Percentiles rank a stretch among this genome's conserved stretches.
Evolutionary conservation across 495 filamentous ascomycete genomes (phyloP).

Genomic region (Clavariopsis aquatica): DNA sequence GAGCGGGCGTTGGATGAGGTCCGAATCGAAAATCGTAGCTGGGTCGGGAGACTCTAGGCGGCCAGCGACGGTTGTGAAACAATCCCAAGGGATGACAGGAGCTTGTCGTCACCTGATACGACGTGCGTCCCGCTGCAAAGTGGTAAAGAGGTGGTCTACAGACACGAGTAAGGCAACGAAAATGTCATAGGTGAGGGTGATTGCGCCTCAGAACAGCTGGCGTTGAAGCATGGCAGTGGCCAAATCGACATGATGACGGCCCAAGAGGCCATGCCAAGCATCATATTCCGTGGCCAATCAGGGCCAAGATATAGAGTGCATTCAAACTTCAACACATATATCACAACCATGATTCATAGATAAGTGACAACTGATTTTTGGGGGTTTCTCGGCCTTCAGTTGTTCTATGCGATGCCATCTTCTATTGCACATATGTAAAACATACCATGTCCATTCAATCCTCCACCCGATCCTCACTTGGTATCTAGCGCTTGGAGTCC

Average conservation of each 20-base stretch:
- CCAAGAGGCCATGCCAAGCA: background rate
- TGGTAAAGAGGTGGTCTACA: background rate
- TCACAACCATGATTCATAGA: background rate
- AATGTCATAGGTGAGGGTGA: background rate
- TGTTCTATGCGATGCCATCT: background rate
- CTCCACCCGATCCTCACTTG: background rate
- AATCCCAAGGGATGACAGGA: background rate
- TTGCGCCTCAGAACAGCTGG: background rate
- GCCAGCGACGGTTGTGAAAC: background rate
- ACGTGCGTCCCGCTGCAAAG: background rate
- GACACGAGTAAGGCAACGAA: background rate
- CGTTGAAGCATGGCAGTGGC: background rate
- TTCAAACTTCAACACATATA: slow-evolving; percentile 1
- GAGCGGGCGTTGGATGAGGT: background rate
- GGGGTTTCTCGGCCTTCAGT: background rate
- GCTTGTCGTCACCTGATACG: background rate
- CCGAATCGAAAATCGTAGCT: background rate
- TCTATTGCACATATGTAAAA: background rate
- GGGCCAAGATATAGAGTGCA: background rate
- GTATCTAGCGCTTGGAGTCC: background rate
- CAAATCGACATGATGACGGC: background rate
- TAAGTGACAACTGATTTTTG: background rate
- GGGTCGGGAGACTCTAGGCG: background rate
- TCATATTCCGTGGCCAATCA: background rate
- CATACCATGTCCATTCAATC: background rate